Percentiles rank a stretch among this genome's conserved stretches.
Evolutionary conservation across 2,329 filamentous ascomycete species (phyloP).

Genomic region (Arthrobotrys sinensis): DNA sequence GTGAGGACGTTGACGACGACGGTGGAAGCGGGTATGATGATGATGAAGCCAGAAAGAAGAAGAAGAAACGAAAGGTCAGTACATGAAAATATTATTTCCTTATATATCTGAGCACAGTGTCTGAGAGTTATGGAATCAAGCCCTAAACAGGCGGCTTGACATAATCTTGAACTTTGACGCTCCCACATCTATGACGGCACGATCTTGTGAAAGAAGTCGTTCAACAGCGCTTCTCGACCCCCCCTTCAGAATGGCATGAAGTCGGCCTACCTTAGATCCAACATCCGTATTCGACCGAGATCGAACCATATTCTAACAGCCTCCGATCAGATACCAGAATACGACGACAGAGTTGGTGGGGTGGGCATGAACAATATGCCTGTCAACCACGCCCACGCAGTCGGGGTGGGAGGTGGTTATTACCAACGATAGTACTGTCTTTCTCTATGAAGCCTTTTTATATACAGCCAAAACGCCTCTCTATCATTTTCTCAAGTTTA

Average conservation of each 20-base stretch:
- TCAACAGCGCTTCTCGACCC: conserved; percentile 26
- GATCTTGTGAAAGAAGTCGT: conserved; percentile 33
- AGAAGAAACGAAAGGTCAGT: conserved; percentile 62
- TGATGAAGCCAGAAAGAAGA: conserved; percentile 64
- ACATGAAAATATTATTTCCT: conserved; percentile 16
- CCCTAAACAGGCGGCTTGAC: conserved; percentile 51
- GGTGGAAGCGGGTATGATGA: conserved; percentile 69
- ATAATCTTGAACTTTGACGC: conserved; percentile 41
- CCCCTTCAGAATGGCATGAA: conserved; percentile 5
- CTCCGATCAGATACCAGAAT: conserved; percentile 54
- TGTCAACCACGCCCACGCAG: conserved; percentile 56
- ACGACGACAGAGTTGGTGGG: conserved; percentile 58
- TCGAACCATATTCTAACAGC: conserved; percentile 45
- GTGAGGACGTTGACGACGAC: conserved; percentile 69
- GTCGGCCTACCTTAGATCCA: conserved; percentile 1
- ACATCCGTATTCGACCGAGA: conserved; percentile 28
- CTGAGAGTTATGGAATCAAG: conserved; percentile 55
- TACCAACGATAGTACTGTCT: conserved; percentile 52
- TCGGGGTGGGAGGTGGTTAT: conserved; percentile 58
- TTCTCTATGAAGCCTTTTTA: not conserved
- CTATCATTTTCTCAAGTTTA: conserved; percentile 44
- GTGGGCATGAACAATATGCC: conserved; percentile 59
- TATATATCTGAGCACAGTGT: conserved; percentile 47
- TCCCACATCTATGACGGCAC: conserved; percentile 18
- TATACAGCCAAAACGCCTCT: conserved; percentile 33